These are phyloP conservation scores for Penicillium daleae DNA, from an alignment of 495 filamentous ascomycete genomes.

Conservation along the genomic window DNA sequence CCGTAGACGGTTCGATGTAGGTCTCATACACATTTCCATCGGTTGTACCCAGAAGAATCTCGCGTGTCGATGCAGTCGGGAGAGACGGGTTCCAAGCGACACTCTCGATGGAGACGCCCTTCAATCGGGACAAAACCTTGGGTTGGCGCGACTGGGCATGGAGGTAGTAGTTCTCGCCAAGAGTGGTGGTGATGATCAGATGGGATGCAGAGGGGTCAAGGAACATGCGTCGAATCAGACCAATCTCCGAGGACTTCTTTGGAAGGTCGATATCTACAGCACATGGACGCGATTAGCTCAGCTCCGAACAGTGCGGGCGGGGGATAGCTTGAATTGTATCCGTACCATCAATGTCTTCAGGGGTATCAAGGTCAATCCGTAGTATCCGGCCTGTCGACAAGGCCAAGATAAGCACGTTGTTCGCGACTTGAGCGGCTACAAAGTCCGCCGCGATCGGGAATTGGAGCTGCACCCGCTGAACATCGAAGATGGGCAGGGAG, in stretches of 20 bases:
- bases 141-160: conserved; percentile 92
- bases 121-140: conserved; percentile 77
- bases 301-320: conserved; percentile 13
- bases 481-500: conserved; percentile 85
- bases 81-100: conserved; percentile 96
- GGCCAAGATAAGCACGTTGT: conserved; percentile 93
- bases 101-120: conserved; percentile 83
- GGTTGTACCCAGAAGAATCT: conserved; percentile 89
- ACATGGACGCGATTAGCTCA: conserved; percentile 18
- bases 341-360: conserved; percentile 92
- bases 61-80: conserved; percentile 91
- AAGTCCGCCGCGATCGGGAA: conserved; percentile 92
- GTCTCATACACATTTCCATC: conserved; percentile 95
- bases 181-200: conserved; percentile 85
- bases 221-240: conserved; percentile 92
- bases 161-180: conserved; percentile 96
- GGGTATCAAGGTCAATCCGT: conserved; percentile 89
- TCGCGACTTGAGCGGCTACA: conserved; percentile 93
- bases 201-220: conserved; percentile 96
- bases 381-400: conserved; percentile 86
- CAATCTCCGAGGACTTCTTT: conserved; percentile 86
- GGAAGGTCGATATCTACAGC: conserved; percentile 90
- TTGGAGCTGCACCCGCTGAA: conserved; percentile 86
- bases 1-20: conserved; percentile 90
- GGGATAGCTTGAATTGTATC: neutral